A percentile compares a stretch with the other conserved stretches of the same genome.
phyloP scores from a whole-genome alignment of 179 eudicot species.

The Silene coronaria region DNA sequence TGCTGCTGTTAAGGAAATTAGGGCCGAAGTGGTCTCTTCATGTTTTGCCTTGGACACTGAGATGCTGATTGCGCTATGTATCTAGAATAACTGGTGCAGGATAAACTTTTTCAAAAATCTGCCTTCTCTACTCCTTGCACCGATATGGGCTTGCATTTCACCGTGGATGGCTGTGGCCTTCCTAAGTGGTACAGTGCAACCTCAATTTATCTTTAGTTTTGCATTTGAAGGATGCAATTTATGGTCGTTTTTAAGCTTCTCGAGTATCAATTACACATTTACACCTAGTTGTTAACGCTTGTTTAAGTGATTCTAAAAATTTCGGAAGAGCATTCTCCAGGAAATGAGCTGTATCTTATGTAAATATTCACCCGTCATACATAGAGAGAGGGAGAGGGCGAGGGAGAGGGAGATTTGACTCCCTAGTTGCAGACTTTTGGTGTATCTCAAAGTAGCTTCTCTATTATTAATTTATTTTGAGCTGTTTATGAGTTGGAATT shows the following conservation, averaged over 20 bases:
- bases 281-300: background rate
- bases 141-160: background rate
- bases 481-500: no score
- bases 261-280: background rate
- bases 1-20: background rate
- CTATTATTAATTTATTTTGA: no score
- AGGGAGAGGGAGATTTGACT: no score
- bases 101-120: background rate
- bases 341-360: no score
- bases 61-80: constrained; percentile 9
- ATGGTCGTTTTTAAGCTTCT: background rate
- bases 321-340: no score
- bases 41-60: background rate
- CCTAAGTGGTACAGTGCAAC: constrained; percentile 2
- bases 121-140: background rate
- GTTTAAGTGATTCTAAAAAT: background rate
- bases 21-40: background rate
- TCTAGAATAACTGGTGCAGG: background rate
- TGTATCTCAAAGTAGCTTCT: no score
- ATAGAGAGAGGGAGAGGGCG: no score
- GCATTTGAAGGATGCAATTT: background rate
- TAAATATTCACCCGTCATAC: no score
- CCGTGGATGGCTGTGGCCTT: constrained; percentile 11
- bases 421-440: no score
- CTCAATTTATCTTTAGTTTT: background rate